A percentile compares a stretch with the other conserved stretches of the same genome.
Conservation (phyloP, 352 stramenopile species). For the Saprolegnia parasitica region DNA sequence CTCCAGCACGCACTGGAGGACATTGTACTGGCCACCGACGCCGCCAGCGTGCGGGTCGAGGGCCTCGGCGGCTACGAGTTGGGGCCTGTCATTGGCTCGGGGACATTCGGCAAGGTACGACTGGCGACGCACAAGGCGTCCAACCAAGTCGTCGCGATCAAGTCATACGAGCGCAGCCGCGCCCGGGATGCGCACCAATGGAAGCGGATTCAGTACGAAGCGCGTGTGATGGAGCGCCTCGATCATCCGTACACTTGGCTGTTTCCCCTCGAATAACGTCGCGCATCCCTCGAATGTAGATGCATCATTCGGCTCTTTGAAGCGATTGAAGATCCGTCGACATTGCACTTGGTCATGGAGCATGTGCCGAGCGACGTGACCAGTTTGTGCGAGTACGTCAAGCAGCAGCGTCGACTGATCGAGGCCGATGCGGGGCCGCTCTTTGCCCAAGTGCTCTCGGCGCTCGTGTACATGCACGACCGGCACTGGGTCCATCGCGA, state of each 20-base stretch:
- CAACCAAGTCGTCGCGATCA: conserved; percentile 47
- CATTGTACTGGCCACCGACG: neutral
- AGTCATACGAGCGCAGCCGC: conserved; percentile 41
- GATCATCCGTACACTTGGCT: conserved; percentile 33
- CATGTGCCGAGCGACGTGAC: conserved; percentile 33
- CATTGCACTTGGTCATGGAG: conserved; percentile 58
- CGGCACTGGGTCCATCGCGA: conserved; percentile 64
- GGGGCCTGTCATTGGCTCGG: conserved; percentile 44
- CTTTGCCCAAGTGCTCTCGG: conserved; percentile 41
- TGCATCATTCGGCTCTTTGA: conserved; percentile 51
- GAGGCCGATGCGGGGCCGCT: conserved; percentile 39
- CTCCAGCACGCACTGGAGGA: neutral
- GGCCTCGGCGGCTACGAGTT: conserved; percentile 36
- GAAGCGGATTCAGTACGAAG: conserved; percentile 55
- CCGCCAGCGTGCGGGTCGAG: neutral
- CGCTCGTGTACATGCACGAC: conserved; percentile 42
- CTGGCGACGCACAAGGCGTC: conserved; percentile 44
- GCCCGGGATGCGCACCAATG: conserved; percentile 43
- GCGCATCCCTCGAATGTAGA: too few species aligned
- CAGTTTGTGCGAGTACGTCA: conserved; percentile 45
- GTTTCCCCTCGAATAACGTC: too few species aligned
- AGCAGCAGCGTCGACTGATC: conserved; percentile 34
- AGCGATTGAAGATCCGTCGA: conserved; percentile 51
- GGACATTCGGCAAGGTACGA: conserved; percentile 52
- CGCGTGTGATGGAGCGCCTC: conserved; percentile 42